Base-by-base conservation (phyloP, 106 monocot species). In the Dendrobium officinale region DNA sequence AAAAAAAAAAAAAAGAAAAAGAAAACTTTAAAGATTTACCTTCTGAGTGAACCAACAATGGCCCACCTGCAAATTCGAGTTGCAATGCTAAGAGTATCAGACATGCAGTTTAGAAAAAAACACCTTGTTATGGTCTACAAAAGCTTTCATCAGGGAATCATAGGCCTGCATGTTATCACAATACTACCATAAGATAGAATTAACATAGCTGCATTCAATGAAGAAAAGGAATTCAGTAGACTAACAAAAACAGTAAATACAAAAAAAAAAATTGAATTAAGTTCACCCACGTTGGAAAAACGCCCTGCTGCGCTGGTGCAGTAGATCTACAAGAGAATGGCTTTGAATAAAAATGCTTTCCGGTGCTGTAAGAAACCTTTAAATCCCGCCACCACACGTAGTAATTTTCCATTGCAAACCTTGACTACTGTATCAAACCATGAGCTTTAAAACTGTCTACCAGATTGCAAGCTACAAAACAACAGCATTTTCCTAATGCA, bases 81-180 rank as follows among this genome's bases (percentile, higher is more conserved):
- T 67, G 17, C 27, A 27, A 44, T 4, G 75, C 42, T 29, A 59
- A 76, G 61, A 18, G 37, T 67, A 26, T 27, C 10, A 67, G 16
- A 20, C 18, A 27, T 8, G 26, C 42, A 27, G 29, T 77, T 24
- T 37, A 40, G 51, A 78, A 16, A 41, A 41, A 8, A 51, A 19
- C 42, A 97, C 97, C 97, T 94, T 97, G 84, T 97, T 97, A 83
- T 92, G 97, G 16, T 97, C 97, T 13, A 89, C 72, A 91, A 97
- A 97, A 84, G 94, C 94, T 77, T 94, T 94, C 94, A 97, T 94
- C 37, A 97, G 85, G 4, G 86, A 75, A 6, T 90, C 90, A 85
- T 97, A 97, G 18, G 97, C 97, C 97, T 97, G 92, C 78, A 88
- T 42, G 16, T 59, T 40, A 67, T 79, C n/a, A 55, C 75, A 4